These are phyloP conservation scores for Coleophoma crateriformis DNA, from an alignment of 2,329 filamentous ascomycete species.

Conservation along the genomic window DNA sequence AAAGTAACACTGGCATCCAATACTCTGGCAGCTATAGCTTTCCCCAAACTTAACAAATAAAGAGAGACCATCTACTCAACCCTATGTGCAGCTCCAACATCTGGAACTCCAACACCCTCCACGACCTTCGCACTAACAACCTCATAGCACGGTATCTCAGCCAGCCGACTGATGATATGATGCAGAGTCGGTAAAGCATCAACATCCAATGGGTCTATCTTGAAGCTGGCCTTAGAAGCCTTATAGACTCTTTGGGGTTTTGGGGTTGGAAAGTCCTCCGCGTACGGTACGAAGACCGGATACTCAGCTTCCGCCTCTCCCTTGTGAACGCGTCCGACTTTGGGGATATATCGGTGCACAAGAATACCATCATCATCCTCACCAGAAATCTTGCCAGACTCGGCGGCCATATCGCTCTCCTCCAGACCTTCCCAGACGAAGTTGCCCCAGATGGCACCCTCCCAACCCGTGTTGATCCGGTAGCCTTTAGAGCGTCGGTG, in stretches of 20 bases:
- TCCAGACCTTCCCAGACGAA: slow-evolving; percentile 29
- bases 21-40: too few relatives aligned
- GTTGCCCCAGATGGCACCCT: slow-evolving; percentile 31
- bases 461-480: slow-evolving; percentile 33
- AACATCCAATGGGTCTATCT: slow-evolving; percentile 45
- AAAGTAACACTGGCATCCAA: too few relatives aligned
- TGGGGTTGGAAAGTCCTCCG: slow-evolving; percentile 20
- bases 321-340: slow-evolving; percentile 35
- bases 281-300: slow-evolving; percentile 22
- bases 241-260: slow-evolving; percentile 27
- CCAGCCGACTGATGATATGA: slow-evolving; percentile 45
- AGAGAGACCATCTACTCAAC: slow-evolving; percentile 20
- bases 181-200: slow-evolving; percentile 54
- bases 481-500: slow-evolving; percentile 49
- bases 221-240: slow-evolving; percentile 36
- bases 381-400: slow-evolving; percentile 23
- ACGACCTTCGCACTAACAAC: slow-evolving; percentile 50
- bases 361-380: slow-evolving; percentile 34
- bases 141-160: slow-evolving; percentile 51
- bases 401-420: slow-evolving; percentile 4
- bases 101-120: slow-evolving; percentile 46
- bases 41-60: neutral
- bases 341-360: slow-evolving; percentile 50
- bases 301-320: slow-evolving; percentile 50
- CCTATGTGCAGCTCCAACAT: slow-evolving; percentile 31